Percentiles rank a stretch among this genome's conserved stretches.
These are phyloP conservation scores for Teunomyces tritomae DNA, from an alignment of 805 yeast species.

Conservation along the genomic window DNA sequence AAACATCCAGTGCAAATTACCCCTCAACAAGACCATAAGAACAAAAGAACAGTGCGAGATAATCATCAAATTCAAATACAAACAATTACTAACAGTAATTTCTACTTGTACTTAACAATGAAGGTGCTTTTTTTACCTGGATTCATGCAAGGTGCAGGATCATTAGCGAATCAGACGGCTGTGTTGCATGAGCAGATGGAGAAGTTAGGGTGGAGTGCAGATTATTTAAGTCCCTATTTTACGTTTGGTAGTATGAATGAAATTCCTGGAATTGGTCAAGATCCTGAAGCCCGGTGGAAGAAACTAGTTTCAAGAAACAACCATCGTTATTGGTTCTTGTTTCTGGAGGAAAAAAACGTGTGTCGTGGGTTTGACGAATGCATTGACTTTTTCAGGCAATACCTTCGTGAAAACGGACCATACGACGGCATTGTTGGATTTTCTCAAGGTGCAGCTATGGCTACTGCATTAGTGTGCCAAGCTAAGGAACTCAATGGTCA, in stretches of 20 bases:
- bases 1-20: too few species aligned
- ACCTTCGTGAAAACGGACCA: conserved; percentile 37
- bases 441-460: conserved; percentile 43
- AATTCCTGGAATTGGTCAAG: conserved; percentile 25
- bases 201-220: not conserved
- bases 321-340: conserved; percentile 39
- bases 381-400: conserved; percentile 20
- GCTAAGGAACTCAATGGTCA: conserved; percentile 20
- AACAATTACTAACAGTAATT: not conserved
- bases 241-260: conserved; percentile 11
- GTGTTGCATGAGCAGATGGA: not conserved
- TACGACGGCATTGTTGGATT: conserved; percentile 43
- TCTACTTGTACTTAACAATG: not conserved
- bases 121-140: conserved; percentile 2
- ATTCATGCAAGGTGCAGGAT: conserved; percentile 1
- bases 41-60: not conserved
- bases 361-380: conserved; percentile 31
- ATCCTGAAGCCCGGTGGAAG: conserved; percentile 29
- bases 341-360: conserved; percentile 15
- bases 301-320: conserved; percentile 22
- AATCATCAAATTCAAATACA: not conserved
- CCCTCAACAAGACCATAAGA: too few species aligned
- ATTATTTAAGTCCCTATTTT: not conserved
- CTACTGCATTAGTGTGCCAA: conserved; percentile 26
- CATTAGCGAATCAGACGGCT: not conserved